Evolutionary conservation across 345 rosid species (phyloP).

Genomic region (Jatropha curcas): DNA sequence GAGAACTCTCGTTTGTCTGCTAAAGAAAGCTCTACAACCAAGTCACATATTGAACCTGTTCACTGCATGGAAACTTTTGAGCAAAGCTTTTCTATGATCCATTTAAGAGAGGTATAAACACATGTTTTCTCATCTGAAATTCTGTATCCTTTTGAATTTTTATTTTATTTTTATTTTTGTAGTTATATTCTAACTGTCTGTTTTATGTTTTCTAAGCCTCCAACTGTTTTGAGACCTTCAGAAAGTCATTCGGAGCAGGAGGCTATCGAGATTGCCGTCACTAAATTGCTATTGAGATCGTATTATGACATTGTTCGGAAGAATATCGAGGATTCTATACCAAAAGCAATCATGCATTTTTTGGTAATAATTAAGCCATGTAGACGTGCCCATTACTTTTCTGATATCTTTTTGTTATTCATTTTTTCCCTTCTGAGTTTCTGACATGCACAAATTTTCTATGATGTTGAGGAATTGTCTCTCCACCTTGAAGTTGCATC

Average conservation of each 20-base stretch:
- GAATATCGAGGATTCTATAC: constrained; percentile 82
- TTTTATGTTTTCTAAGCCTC: constrained; percentile 62
- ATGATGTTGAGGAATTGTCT: neutral
- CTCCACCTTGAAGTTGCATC: neutral
- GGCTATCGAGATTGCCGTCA: constrained; percentile 67
- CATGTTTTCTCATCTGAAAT: constrained; percentile 17
- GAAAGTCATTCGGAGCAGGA: constrained; percentile 91
- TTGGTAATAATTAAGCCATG: constrained; percentile 48
- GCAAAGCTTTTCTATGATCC: constrained; percentile 69
- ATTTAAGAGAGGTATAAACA: constrained; percentile 67
- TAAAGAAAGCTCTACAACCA: constrained; percentile 57
- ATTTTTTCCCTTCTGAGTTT: neutral
- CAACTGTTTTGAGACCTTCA: constrained; percentile 76
- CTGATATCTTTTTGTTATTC: neutral
- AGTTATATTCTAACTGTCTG: neutral
- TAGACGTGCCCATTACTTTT: neutral
- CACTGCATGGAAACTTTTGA: constrained; percentile 41
- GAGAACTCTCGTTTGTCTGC: constrained; percentile 53
- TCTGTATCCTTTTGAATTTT: neutral
- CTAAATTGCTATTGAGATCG: constrained; percentile 79
- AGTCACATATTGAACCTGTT: constrained; percentile 55
- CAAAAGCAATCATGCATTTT: constrained; percentile 98
- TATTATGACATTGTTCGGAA: constrained; percentile 95
- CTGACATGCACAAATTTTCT: neutral
- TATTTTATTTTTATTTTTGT: neutral